Conservation (phyloP, 306 rosid genomes). For the Dalbergia cochinchinensis region DNA sequence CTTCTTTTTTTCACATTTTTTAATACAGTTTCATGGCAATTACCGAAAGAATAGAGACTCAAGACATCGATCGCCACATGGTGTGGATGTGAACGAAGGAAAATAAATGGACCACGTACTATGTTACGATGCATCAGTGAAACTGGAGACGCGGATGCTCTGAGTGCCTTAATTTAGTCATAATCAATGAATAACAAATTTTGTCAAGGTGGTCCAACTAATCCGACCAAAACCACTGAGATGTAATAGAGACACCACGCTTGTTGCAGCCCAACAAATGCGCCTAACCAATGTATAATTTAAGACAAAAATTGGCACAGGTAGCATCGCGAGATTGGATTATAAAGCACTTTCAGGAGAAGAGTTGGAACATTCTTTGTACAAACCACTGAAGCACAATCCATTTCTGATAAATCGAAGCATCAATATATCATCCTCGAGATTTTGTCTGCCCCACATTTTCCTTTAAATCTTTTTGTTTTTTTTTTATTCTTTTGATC, state of each 20-base stretch:
- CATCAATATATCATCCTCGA: background rate
- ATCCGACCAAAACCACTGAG: background rate
- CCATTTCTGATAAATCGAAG: background rate
- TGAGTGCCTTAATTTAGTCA: background rate
- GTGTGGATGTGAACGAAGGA: background rate
- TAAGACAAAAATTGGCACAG: background rate
- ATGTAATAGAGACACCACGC: background rate
- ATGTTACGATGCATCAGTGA: background rate
- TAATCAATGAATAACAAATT: background rate
- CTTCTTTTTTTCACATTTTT: background rate
- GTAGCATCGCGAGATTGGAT: background rate
- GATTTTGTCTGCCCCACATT: background rate
- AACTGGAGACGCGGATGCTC: background rate
- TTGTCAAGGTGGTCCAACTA: background rate
- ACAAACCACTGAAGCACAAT: background rate
- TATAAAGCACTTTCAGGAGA: background rate
- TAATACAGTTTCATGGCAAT: too few species aligned
- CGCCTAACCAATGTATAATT: background rate
- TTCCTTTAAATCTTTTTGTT: too few species aligned
- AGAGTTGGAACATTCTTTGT: background rate
- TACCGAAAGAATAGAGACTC: background rate
- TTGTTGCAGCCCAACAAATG: background rate
- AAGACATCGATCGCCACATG: background rate
- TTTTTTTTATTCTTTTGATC: too few species aligned
- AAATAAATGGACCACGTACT: slow-evolving; percentile 8